These are phyloP conservation scores for Aspergillus versicolor DNA, from an alignment of 2,329 filamentous ascomycete species.

Conservation along the genomic window DNA sequence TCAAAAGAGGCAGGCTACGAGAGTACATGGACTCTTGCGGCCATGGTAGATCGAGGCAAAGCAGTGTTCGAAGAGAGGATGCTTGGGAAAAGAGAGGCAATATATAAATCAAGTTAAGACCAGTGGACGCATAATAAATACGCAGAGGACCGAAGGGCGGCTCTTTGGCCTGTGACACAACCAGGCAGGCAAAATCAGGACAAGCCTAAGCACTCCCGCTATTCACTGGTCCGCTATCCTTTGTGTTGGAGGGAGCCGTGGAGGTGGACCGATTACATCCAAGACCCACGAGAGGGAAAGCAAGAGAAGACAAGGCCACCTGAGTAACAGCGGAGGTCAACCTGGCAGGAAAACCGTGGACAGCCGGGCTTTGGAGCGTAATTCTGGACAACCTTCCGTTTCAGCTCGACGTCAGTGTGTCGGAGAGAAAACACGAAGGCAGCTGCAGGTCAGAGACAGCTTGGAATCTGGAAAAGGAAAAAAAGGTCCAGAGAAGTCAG, in stretches of 20 bases:
- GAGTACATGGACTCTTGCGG: neutral
- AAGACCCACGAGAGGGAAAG: neutral
- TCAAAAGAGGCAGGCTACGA: conserved; percentile 1
- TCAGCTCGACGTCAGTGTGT: neutral
- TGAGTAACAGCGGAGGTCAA: neutral
- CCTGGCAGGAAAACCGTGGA: neutral
- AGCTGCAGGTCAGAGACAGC: neutral
- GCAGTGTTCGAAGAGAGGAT: neutral
- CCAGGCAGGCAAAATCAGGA: neutral
- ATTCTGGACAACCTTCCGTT: neutral
- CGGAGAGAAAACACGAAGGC: neutral
- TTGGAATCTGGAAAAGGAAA: neutral
- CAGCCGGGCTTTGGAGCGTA: neutral
- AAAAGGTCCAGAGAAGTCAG: neutral
- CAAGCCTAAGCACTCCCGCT: neutral
- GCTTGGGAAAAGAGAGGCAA: neutral
- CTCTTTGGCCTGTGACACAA: neutral
- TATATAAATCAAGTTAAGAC: neutral
- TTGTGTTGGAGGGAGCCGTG: neutral
- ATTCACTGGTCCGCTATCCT: neutral
- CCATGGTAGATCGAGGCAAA: neutral
- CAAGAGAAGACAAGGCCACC: neutral
- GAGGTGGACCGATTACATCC: conserved; percentile 1
- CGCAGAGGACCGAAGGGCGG: neutral
- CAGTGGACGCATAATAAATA: neutral